Conservation (phyloP, 352 stramenopile species). For the Thalassiosira hispida region DNA sequence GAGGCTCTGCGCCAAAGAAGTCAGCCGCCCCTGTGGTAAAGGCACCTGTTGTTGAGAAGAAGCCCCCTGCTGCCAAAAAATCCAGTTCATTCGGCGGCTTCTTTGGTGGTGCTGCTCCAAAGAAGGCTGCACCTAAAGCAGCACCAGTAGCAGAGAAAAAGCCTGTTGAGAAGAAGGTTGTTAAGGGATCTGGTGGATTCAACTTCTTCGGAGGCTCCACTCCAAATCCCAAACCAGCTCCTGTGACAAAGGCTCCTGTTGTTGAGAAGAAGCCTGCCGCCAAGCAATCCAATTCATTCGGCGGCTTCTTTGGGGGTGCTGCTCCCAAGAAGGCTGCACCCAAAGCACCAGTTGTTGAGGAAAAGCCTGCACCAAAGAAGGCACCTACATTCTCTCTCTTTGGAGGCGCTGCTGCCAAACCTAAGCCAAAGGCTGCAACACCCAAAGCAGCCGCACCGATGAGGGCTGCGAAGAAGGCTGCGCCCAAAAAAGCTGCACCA, state of each 20-base stretch:
- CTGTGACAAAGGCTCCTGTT: background rate
- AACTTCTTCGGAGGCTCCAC: slow-evolving; percentile 38
- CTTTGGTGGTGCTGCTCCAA: slow-evolving; percentile 14
- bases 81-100: slow-evolving; percentile 3
- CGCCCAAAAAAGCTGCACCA: slow-evolving; percentile 9
- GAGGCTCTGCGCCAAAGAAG: slow-evolving; percentile 18
- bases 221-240: background rate
- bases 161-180: slow-evolving; percentile 5
- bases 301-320: slow-evolving; percentile 8
- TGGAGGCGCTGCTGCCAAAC: slow-evolving; percentile 14
- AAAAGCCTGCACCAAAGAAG: slow-evolving; percentile 1
- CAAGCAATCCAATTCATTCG: slow-evolving; percentile 13
- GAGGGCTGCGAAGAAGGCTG: too few relatives aligned
- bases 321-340: background rate
- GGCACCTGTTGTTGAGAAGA: too few relatives aligned
- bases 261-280: too few relatives aligned
- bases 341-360: background rate
- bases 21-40: background rate
- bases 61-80: too few relatives aligned
- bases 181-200: slow-evolving; percentile 30
- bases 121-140: slow-evolving; percentile 6
- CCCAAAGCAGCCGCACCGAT: too few relatives aligned
- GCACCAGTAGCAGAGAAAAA: background rate
- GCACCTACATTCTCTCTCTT: slow-evolving; percentile 41
- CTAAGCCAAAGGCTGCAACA: background rate